Percentiles rank a stretch among this genome's conserved stretches.
These are phyloP conservation scores for Styphnolobium japonicum DNA, from an alignment of 306 rosid species.

Conservation along the genomic window DNA sequence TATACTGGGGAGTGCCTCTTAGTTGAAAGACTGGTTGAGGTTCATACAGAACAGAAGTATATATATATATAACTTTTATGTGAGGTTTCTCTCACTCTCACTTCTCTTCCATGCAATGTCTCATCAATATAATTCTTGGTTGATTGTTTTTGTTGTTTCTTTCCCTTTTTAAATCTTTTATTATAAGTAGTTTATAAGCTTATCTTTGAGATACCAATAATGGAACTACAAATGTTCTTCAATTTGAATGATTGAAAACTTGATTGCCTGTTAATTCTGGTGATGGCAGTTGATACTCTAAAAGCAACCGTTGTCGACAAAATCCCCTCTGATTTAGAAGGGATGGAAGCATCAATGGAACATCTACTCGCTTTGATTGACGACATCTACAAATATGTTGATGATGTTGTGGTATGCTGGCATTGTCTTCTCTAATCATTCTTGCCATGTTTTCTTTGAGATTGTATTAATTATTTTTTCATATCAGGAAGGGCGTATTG, in stretches of 20 bases:
- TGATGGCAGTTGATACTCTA: constrained; percentile 52
- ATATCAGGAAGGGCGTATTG: constrained; percentile 58
- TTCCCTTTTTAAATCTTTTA: background rate
- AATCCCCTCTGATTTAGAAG: constrained; percentile 76
- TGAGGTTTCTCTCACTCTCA: background rate
- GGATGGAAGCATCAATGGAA: constrained; percentile 81
- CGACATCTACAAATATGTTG: constrained; percentile 68
- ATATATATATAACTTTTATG: background rate
- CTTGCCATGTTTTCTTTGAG: background rate
- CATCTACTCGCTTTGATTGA: constrained; percentile 58
- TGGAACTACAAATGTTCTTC: background rate
- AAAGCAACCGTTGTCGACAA: constrained; percentile 56
- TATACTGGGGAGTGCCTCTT: background rate
- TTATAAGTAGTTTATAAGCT: background rate
- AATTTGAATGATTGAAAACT: background rate
- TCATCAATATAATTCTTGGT: background rate
- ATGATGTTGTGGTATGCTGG: constrained; percentile 56
- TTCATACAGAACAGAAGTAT: background rate
- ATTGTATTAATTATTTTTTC: background rate
- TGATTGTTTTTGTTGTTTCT: background rate
- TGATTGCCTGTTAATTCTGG: background rate
- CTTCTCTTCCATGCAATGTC: background rate
- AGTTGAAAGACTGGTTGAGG: background rate
- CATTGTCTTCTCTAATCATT: background rate
- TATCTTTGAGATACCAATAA: background rate